Conservation (phyloP, 2,329 filamentous ascomycete species). For the Sporothrix variecibatus region DNA sequence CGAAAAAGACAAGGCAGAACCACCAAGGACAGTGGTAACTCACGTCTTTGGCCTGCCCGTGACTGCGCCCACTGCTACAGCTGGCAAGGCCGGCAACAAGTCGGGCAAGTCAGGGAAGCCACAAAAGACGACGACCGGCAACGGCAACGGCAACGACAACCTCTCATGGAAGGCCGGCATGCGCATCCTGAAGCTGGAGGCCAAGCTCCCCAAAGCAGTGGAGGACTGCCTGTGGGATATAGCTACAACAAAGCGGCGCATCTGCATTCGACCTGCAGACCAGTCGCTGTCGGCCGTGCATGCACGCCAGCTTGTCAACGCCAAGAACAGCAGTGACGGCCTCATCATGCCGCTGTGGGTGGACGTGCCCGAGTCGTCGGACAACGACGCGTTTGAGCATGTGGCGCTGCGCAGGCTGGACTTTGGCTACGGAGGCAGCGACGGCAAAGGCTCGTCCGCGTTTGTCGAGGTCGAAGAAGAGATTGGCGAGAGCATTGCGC, state of each 20-base stretch:
- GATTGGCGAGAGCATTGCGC: slow-evolving; percentile 61
- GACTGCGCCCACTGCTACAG: not conserved
- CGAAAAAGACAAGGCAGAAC: not conserved
- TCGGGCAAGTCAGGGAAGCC: not conserved
- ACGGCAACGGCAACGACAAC: not conserved
- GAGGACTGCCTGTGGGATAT: slow-evolving; percentile 3
- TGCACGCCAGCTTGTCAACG: slow-evolving; percentile 32
- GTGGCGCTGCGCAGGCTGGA: slow-evolving; percentile 40
- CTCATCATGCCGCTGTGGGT: slow-evolving; percentile 50
- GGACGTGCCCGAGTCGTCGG: slow-evolving; percentile 33
- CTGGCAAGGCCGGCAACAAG: slow-evolving; percentile 17
- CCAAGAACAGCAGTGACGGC: slow-evolving; percentile 33
- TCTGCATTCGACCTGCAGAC: slow-evolving; percentile 35
- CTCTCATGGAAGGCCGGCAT: slow-evolving; percentile 39
- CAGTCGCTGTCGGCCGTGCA: slow-evolving; percentile 30
- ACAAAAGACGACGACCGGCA: not conserved
- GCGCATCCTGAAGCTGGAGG: slow-evolving; percentile 42
- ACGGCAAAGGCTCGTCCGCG: not conserved
- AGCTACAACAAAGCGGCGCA: not conserved
- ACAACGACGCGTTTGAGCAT: slow-evolving; percentile 23
- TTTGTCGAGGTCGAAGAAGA: slow-evolving; percentile 54
- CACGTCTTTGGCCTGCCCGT: slow-evolving; percentile 17
- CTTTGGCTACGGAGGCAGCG: slow-evolving; percentile 23
- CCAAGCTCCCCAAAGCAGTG: slow-evolving; percentile 33
- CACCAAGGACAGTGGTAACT: not conserved